Evolutionary conservation across 139 green algal genomes (phyloP).

Genomic region (Chlorella sp.): DNA sequence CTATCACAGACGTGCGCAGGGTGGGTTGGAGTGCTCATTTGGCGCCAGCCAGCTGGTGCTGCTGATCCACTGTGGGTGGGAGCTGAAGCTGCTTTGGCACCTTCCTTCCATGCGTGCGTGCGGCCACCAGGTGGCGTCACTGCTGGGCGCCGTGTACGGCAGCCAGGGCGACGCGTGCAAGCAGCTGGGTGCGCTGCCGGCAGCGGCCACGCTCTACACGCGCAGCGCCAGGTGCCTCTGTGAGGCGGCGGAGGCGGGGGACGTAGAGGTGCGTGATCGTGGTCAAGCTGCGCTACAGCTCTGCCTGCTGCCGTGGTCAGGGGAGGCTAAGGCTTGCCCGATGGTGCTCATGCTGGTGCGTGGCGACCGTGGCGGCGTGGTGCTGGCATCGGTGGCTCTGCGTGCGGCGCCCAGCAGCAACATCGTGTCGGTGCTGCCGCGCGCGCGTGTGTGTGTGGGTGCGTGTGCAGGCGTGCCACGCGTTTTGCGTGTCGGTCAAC

Average conservation of each 20-base stretch:
- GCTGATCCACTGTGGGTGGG: background rate
- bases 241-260: background rate
- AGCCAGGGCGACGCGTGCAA: background rate
- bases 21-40: too few relatives aligned
- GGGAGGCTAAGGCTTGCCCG: background rate
- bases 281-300: too few relatives aligned
- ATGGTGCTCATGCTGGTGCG: background rate
- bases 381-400: background rate
- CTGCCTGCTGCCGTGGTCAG: background rate
- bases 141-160: background rate
- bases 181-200: background rate
- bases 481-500: slow-evolving; percentile 3
- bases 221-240: background rate
- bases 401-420: background rate
- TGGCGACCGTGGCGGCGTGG: background rate
- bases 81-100: background rate
- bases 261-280: background rate
- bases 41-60: background rate
- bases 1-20: too few relatives aligned
- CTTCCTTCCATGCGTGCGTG: background rate
- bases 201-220: background rate
- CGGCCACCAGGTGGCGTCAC: background rate
- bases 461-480: background rate
- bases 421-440: background rate
- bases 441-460: too few relatives aligned